Evolutionary conservation across 805 yeast species (phyloP).

Genomic region (Monosporozyma servazzii): DNA sequence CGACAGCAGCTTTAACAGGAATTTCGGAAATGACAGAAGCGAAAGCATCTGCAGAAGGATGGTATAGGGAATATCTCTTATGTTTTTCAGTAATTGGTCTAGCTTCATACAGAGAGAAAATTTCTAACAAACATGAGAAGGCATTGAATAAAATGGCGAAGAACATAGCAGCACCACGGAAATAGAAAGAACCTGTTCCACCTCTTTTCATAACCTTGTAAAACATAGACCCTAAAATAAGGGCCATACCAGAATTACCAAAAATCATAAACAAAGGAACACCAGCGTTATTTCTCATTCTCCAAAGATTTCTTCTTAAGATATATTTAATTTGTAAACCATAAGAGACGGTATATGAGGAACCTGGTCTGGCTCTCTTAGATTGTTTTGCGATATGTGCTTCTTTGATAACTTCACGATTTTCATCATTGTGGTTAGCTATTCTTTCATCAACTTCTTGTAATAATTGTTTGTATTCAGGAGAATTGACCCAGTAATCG

Average conservation of each 20-base stretch:
- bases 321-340: constrained; percentile 43
- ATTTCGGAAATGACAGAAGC: constrained; percentile 44
- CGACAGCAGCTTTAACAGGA: constrained; percentile 38
- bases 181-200: constrained; percentile 41
- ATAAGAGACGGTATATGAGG: constrained; percentile 46
- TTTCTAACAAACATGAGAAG: constrained; percentile 50
- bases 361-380: constrained; percentile 35
- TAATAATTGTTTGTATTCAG: constrained; percentile 33
- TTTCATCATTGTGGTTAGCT: constrained; percentile 16
- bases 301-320: constrained; percentile 38
- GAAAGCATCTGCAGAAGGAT: constrained; percentile 51
- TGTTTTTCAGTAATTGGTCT: constrained; percentile 54
- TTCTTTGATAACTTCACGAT: constrained; percentile 19
- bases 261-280: constrained; percentile 35
- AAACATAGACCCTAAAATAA: constrained; percentile 49
- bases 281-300: constrained; percentile 44
- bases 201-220: constrained; percentile 36
- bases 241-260: constrained; percentile 46
- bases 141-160: constrained; percentile 58
- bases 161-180: constrained; percentile 57
- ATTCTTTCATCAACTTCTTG: constrained; percentile 39
- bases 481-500: constrained; percentile 46
- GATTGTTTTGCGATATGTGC: constrained; percentile 49
- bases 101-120: constrained; percentile 45
- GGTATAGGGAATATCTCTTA: constrained; percentile 46